Evolutionary conservation across 2,329 filamentous ascomycete genomes (phyloP), one percentile per base, ranked within the genome.

Genomic region (Penicillium italicum): DNA sequence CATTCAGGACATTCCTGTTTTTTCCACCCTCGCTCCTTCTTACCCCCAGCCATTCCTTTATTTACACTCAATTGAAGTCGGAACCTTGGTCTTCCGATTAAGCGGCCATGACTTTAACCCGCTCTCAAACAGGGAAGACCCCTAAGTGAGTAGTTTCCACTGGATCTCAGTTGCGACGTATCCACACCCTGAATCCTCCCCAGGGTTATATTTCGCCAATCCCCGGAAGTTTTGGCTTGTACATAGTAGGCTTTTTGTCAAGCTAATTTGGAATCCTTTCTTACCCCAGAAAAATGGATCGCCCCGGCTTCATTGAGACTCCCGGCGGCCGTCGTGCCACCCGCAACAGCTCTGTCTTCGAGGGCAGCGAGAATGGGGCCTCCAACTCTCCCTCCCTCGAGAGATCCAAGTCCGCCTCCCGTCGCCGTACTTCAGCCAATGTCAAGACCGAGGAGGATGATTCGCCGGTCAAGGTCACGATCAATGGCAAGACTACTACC

Each of bases 251-350:
- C 22, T 12, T 48, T 36, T 36, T n/a, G 37, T 42, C 44, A 43
- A 48, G 38, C 50, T 60, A 50, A 63, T 26, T 9, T 42, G 49
- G 22, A 52, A 55, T 58, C 31, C 42, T 36, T 56, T 45, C 52
- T 42, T 40, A 48, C 14, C 44, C 28, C 58, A 84, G 81, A 68
- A 82, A 82, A 71, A 73, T 77, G 50, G 74, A 78, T 50, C 76
- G 78, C 53, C 76, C 77, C 41, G 79, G 77, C 46, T 82, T 77
- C 62, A 76, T 82, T 45, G 76, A 82, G 60, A 82, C 80, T 14
- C 80, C 80, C 51, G 72, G 75, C 54, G 72, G 75, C 55, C 69
- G 73, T 54, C 76, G 78, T 51, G 66, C 70, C 40, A 76, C 72
- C 52, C 75, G 78, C 55, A 77, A 72, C 64, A 77, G 76, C 60